Evolutionary conservation across 495 filamentous ascomycete species (phyloP), one percentile per base, ranked within the genome.

Genomic region (Penicillium chermesinum): DNA sequence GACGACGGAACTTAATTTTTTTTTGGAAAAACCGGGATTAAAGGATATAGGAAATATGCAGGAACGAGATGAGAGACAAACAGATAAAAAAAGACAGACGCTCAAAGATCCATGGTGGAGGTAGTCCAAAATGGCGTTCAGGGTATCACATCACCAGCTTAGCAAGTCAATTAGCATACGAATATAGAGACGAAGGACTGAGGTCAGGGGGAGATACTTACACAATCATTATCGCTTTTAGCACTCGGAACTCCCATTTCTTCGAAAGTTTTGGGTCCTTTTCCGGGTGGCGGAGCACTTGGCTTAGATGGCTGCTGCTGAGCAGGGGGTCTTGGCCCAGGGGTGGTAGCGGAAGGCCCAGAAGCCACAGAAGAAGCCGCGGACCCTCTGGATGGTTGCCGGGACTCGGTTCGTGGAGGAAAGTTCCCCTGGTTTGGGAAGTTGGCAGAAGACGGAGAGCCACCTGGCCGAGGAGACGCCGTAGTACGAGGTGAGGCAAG

Each of bases 251-350:
- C 89, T 44, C 91, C 91, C 93, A 98, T 98, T 61, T 91, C 90
- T 60, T 96, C 91, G 62, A 98, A 98, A 2, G 93, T 98, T 64
- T 94, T 88, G 3, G 93, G 93, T 8, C 94, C 93, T 62, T 88
- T 87, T 39, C 83, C 81, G 15, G 83, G 78, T 19, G 75, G 76
- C 44, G 74, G 77, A 33, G 46, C 49, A 49, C 44, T 43, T 10
- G 59, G 33, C 49, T 65, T 66, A 7, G 60, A 16, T 4, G 57
- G 56, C 41, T 64, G 54, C 7, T 30, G 25, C 25, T 30, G 25
- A 30, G 61, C 55, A 15, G 54, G 49, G 22, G 71, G 68, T 16
- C 61, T 67, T 50, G 61, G 65, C 21, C 49, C 46, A 8, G 64
- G 52, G 7, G 63, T 53, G 22, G 63, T 62, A 40, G 33, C 38